These are phyloP conservation scores for Hsuehochloa calcarea DNA, from an alignment of 176 grass and related monocot species.

Conservation along the genomic window DNA sequence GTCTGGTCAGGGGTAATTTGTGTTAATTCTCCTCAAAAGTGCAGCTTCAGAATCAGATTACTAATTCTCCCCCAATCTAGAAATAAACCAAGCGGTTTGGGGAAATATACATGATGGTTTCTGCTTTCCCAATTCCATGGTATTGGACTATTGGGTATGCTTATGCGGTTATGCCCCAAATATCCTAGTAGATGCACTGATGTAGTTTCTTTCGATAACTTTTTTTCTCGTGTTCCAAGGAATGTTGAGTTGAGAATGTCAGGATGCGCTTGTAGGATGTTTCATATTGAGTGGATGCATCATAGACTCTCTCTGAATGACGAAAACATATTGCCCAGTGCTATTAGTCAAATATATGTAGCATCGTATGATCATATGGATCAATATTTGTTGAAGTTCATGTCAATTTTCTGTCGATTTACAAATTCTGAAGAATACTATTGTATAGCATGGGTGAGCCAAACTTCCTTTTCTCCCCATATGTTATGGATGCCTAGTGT, in stretches of 20 bases:
- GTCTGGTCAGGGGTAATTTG: not conserved
- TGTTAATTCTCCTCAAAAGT: not conserved
- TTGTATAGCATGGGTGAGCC: constrained; percentile 1
- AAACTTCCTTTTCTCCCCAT: not conserved
- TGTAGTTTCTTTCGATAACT: not conserved
- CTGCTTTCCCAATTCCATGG: not conserved
- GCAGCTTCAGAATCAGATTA: not conserved
- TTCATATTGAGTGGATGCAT: not conserved
- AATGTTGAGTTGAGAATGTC: not conserved
- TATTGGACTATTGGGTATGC: not conserved
- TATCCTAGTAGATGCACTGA: not conserved
- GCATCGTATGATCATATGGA: not conserved
- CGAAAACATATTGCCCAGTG: not conserved
- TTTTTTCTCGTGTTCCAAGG: not conserved
- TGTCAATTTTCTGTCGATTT: not conserved
- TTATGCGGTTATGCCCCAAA: not conserved
- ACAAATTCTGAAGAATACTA: not conserved
- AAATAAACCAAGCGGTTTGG: not conserved
- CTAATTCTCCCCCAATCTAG: not conserved
- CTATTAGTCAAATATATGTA: not conserved
- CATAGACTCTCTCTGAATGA: not conserved
- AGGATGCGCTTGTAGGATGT: not conserved
- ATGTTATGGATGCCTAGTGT: not conserved
- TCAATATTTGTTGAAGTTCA: constrained; percentile 1
- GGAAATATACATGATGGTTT: not conserved